Conservation (phyloP, 78 protist species). For the Mastigamoeba balamuthi region DNA sequence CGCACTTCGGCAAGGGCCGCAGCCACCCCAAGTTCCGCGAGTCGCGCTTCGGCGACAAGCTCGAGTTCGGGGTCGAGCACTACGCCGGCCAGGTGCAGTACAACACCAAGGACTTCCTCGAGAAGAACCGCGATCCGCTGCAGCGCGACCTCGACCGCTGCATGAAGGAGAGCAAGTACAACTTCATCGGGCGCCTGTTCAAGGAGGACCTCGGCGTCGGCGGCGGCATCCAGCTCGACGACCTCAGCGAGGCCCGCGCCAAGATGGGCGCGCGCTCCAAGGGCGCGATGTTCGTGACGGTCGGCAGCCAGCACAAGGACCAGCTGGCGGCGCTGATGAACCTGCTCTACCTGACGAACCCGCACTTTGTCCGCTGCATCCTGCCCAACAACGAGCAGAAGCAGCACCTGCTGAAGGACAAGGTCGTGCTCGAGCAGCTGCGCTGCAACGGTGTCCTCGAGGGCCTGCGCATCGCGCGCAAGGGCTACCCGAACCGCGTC, state of each 20-base stretch:
- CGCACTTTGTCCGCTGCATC: slow-evolving; percentile 87
- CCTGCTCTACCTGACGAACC: slow-evolving; percentile 58
- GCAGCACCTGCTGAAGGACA: slow-evolving; percentile 34
- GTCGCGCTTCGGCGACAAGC: slow-evolving; percentile 29
- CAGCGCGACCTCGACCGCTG: slow-evolving; percentile 25
- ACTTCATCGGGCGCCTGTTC: slow-evolving; percentile 9
- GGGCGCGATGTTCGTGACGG: slow-evolving; percentile 67
- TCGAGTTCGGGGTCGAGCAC: slow-evolving; percentile 50
- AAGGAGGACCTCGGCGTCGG: slow-evolving; percentile 20
- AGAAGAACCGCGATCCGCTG: slow-evolving; percentile 81
- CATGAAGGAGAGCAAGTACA: slow-evolving; percentile 31
- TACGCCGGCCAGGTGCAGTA: slow-evolving; percentile 67
- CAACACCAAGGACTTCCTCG: slow-evolving; percentile 57
- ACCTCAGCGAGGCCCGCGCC: slow-evolving; percentile 12
- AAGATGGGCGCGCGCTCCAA: slow-evolving; percentile 14
- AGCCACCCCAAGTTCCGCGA: slow-evolving; percentile 52
- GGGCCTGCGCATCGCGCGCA: slow-evolving; percentile 79
- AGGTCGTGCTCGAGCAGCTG: slow-evolving; percentile 68
- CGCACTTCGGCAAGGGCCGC: slow-evolving; percentile 23
- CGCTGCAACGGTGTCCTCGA: slow-evolving; percentile 94
- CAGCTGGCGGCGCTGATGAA: slow-evolving; percentile 60
- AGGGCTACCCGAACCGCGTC: slow-evolving; percentile 83
- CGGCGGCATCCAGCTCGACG: slow-evolving; percentile 26
- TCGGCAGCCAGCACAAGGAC: slow-evolving; percentile 58
- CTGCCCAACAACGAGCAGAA: slow-evolving; percentile 78